Base-by-base conservation (phyloP, 2,329 filamentous ascomycete species). In the Fusarium sp. region DNA sequence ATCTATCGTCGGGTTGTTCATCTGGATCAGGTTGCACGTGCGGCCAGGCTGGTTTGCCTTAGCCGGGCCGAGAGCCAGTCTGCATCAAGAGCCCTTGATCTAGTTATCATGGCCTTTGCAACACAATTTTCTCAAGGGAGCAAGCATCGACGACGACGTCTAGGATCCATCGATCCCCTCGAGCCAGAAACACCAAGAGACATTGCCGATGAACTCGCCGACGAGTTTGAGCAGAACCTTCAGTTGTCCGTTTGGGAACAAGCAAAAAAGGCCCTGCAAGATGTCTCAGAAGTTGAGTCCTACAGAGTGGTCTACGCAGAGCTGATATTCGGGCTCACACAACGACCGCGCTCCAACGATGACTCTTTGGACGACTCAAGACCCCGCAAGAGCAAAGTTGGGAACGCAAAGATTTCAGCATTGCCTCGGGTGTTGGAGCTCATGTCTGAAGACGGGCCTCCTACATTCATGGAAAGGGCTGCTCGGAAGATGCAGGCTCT, bases 101-200 rank as follows among this genome's bases (percentile, higher is more conserved):
- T 85, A 1, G 81, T 83, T 0, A 86, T 88, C 51, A 84, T 87
- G 80, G 84, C 87, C 0, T 88, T 88, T 71, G 85, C 87, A 1
- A 85, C 85, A 0, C 87, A 88, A 61, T 88, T 86, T 85, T 80
- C 84, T 0, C 84, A 85, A 55, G 79, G 78, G 6, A 83, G 79
- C 53, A 69, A 73, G 6, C 58, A 65, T 11, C 36, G 46, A 10
- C 66, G 69, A 14, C 66, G 20, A 17, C 70, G 59, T 10, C 51
- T 56, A 4, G 44, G 55, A 3, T 59, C 66, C 0, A 51, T 51
- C 46, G 46, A 51, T 4, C 46, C 27, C 5, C 17, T 51, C 2
- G 66, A 62, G n/a, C 35, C 40, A 7, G 33, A 38, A 0, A 49
- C 64, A 12, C 40, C 40, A 10, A 56, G 42, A 11, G 70, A 71